These are phyloP conservation scores for Epichloe bromicola DNA, from an alignment of 2,329 filamentous ascomycete genomes.

Conservation along the genomic window DNA sequence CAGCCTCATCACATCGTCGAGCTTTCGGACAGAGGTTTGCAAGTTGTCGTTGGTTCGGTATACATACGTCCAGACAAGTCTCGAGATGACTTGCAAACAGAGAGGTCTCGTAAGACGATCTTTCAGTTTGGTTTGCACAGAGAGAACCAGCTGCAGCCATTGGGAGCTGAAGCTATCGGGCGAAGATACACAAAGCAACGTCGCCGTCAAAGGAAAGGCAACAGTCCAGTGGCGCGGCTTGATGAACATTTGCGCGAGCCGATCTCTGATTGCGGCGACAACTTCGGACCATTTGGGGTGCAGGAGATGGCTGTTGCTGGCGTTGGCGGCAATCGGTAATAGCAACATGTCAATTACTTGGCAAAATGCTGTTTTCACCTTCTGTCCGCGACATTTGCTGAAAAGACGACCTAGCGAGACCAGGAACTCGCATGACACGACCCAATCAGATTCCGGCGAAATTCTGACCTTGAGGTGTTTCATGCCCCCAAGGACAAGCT, in stretches of 20 bases:
- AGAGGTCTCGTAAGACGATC: constrained; percentile 67
- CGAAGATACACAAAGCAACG: constrained; percentile 77
- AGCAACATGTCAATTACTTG: constrained; percentile 79
- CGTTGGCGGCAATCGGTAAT: constrained; percentile 73
- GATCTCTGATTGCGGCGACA: constrained; percentile 62
- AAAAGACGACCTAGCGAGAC: constrained; percentile 71
- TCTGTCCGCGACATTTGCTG: constrained; percentile 70
- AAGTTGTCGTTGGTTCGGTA: constrained; percentile 67
- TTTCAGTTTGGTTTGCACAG: constrained; percentile 69
- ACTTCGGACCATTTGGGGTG: constrained; percentile 80
- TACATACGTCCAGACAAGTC: constrained; percentile 87
- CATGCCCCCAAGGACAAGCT: constrained; percentile 83
- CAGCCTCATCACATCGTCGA: constrained; percentile 81
- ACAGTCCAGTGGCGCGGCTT: constrained; percentile 89
- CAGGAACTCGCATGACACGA: constrained; percentile 81
- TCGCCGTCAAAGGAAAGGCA: constrained; percentile 77
- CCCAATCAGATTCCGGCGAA: constrained; percentile 63
- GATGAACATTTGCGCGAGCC: constrained; percentile 69
- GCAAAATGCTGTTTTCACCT: constrained; percentile 89
- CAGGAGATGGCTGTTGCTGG: constrained; percentile 61
- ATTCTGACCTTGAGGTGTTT: constrained; percentile 71
- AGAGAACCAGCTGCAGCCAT: constrained; percentile 72
- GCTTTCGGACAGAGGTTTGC: constrained; percentile 56
- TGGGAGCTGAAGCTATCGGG: constrained; percentile 72
- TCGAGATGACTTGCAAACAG: constrained; percentile 79